phyloP scores from a whole-genome alignment of 129 eudicot species.

The Artemisia tridentata region DNA sequence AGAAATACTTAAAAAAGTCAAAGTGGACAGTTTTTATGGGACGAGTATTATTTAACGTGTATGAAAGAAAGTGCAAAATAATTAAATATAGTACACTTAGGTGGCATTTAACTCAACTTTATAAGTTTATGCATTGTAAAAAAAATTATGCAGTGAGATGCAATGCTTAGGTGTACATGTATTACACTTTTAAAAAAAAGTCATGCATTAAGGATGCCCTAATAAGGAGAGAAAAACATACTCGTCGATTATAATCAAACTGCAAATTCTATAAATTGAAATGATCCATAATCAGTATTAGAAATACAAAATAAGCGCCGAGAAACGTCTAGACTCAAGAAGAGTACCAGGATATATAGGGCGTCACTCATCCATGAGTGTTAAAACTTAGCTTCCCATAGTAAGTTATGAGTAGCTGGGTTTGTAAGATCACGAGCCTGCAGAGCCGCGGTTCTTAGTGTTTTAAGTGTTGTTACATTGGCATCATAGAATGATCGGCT shows the following conservation, averaged over 20 bases:
- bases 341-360: not conserved
- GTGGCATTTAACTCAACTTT: too few species aligned
- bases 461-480: slow-evolving; percentile 29
- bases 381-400: slow-evolving; percentile 31
- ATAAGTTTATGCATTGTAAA: too few species aligned
- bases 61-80: too few species aligned
- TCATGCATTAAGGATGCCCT: too few species aligned
- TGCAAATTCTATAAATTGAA: slow-evolving; percentile 18
- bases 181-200: too few species aligned
- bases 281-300: slow-evolving; percentile 10
- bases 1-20: too few species aligned
- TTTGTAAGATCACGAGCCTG: slow-evolving; percentile 40
- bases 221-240: not conserved
- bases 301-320: slow-evolving; percentile 11
- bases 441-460: slow-evolving; percentile 36
- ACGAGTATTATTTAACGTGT: too few species aligned
- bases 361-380: slow-evolving; percentile 31
- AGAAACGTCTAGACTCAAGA: slow-evolving; percentile 15
- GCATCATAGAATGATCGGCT: slow-evolving; percentile 37
- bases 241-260: not conserved
- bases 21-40: too few species aligned
- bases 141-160: too few species aligned
- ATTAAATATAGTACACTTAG: too few species aligned
- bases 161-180: too few species aligned
- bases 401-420: slow-evolving; percentile 26